Evolutionary conservation across 192 early-diverging fungal genomes (phyloP), one percentile per base, ranked within the genome.

Genomic region (Rhizoclosmatium sp.): DNA sequence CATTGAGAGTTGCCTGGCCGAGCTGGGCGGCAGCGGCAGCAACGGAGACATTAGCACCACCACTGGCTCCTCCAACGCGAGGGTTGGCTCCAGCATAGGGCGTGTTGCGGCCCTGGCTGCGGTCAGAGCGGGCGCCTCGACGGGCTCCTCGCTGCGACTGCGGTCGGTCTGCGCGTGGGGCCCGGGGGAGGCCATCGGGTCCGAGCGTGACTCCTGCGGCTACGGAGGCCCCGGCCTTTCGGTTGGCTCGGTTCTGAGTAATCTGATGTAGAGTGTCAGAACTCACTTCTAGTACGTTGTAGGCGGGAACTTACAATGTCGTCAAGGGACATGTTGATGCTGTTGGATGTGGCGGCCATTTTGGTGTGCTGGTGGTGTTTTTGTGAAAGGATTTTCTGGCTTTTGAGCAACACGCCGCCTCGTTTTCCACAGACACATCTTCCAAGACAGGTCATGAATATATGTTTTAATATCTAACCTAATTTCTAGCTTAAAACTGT

Each of bases 301-400:
- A 74, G 58, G 46, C 12, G 51, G 60, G 10, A 2, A 74, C 78
- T 80, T 45, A 80, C 78, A 42, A 80, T 60, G 42, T 80, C 78
- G 67, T 80, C 78, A 10, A 80, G 78, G 12, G 70, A 73, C 70
- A 80, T 71, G 60, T 71, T 73, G 61, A 80, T 60, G 59, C 47
- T 58, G 40, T 23, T 77, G 9, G 70, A 12, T 42, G 65, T 71
- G 51, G 71, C 71, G 16, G 72, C 72, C 69, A 70, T 78, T 56
- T 68, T 77, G 41, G 4, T 41, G 14, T 67, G 21, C 44, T 5
- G 21, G 31, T 54, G 61, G 23, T 62, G 42, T 23, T 61, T 75
- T 64, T 61, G 10, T 44, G 51, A 14, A 64, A 47, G 39, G n/a
- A 41, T 75, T 64, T 45, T 62, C 21, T 58, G 21, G n/a, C 46